Evolutionary conservation across 352 stramenopile species (phyloP).

Genomic region (Pythium apleroticum): DNA sequence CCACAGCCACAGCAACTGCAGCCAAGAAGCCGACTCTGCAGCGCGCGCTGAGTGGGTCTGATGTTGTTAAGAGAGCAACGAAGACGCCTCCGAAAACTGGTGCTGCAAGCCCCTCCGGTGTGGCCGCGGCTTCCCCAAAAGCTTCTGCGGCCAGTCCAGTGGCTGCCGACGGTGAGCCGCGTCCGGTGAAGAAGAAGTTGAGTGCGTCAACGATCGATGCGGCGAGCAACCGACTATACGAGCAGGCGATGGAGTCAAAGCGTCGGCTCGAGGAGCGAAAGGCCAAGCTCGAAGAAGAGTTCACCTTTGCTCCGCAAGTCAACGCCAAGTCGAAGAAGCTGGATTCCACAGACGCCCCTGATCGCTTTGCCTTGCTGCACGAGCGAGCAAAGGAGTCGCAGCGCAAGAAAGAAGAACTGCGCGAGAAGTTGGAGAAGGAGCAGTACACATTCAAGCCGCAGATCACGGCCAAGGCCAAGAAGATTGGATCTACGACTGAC

Average conservation of each 20-base stretch:
- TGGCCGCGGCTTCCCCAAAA: background rate
- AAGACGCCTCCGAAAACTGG: slow-evolving; percentile 34
- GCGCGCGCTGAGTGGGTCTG: slow-evolving; percentile 24
- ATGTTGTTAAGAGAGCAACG: slow-evolving; percentile 2
- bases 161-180: slow-evolving; percentile 7
- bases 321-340: slow-evolving; percentile 48
- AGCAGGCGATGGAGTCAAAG: slow-evolving; percentile 58
- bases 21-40: slow-evolving; percentile 14
- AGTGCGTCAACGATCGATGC: slow-evolving; percentile 52
- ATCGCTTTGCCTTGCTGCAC: slow-evolving; percentile 49
- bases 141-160: slow-evolving; percentile 1
- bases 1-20: background rate
- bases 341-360: slow-evolving; percentile 31
- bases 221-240: slow-evolving; percentile 60
- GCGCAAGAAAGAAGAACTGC: slow-evolving; percentile 55
- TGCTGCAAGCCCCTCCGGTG: background rate
- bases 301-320: slow-evolving; percentile 59
- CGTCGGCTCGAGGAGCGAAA: slow-evolving; percentile 53
- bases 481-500: slow-evolving; percentile 36
- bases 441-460: slow-evolving; percentile 67
- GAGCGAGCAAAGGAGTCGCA: slow-evolving; percentile 53
- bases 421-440: slow-evolving; percentile 48
- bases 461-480: slow-evolving; percentile 66
- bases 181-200: slow-evolving; percentile 46
- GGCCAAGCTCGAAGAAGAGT: slow-evolving; percentile 51